Base-by-base conservation (phyloP, 257 asterid species). In the Fraxinus americana region DNA sequence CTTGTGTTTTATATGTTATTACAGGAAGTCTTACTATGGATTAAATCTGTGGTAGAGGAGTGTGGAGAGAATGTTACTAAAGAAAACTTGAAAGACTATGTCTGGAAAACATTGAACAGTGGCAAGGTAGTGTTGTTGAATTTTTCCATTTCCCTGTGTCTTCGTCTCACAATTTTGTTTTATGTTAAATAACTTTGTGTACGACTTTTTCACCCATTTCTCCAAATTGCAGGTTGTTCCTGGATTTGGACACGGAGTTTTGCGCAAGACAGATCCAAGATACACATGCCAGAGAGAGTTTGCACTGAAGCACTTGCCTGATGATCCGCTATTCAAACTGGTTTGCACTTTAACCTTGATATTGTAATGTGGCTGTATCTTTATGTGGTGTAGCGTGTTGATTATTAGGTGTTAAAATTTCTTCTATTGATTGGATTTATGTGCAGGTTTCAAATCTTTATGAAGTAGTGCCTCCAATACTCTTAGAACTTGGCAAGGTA, bases 1-100 rank as follows among this genome's bases (percentile, higher is more conserved):
- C 67, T 57, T 78, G 76, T 70, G 67, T 73, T 73, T 81, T 76
- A 48, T 19, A 17, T 83, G 73, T 79, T 72, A 35, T 77, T 77
- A 50, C 90, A 95, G 99, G 99, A 95, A 85, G 99, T 95, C 80
- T 73, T 95, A 80, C 88, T 95, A 13, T 94, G 98, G 98, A 94
- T 94, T 81, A 94, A 94, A 83, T 91, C 96, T 6, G 98, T 92
- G 87, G 97, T 94, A 23, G 91, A 85, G 82, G 98, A 94, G 71
- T 91, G 97, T 76, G 98, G 98, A 69, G 98, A 95, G 82, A 95
- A 91, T 83, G 93, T 91, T 77, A 82, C 96, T 85, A 92, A 87
- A 83, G 99, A 95, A 45, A 82, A 87, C 77, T 84, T 95, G 89
- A 89, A 89, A 79, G 97, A 89, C 17, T 92, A 93, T 66, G 94